Evolutionary conservation across 352 stramenopile genomes (phyloP), one percentile per base, ranked within the genome.

Genomic region (Blastocystis sp.): DNA sequence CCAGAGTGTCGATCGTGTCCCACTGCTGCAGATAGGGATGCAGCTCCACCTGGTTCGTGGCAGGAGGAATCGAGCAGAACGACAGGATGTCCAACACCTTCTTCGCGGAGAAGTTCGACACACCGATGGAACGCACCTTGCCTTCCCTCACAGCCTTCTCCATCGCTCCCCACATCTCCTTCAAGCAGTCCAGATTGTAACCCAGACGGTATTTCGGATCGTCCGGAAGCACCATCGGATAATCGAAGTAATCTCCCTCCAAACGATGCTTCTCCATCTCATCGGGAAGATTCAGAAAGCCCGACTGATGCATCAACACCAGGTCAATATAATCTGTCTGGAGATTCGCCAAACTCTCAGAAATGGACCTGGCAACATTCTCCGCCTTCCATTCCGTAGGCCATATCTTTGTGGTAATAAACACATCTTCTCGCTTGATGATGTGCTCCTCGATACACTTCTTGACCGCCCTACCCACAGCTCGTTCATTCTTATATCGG

Each of bases 21-120:
- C 79, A 90, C 90, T 94, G 92, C 56, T 92, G 90, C 30, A 95
- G 79, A 13, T 94, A 87, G 50, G 92, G 93, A 87, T 95, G 93
- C 3, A 94, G 91, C 87, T 95, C 93, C 55, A 95, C 89, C 90
- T 95, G 93, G 82, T 94, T 94, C 0, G 95, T 81, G 9, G 91
- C 50, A 64, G 93, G 93, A 37, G 88, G 91, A n/a, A 94, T 92
- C 7, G 82, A 88, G 63, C 91, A 93, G 26, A 79, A 78, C 5
- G 87, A 34, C 11, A 95, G 90, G 37, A 95, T 89, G 63, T 91
- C 68, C 9, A 76, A 24, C 30, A 95, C 65, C 26, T 91, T 85
- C 68, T 70, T 54, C 5, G 90, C 76, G 20, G 90, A 93, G 43
- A 94, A 95, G 68, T 95, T 95, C 45, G 79, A 93, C 30, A 95